Base-by-base conservation (phyloP, 805 yeast genomes). In the Pichia nanzhaoensis region DNA sequence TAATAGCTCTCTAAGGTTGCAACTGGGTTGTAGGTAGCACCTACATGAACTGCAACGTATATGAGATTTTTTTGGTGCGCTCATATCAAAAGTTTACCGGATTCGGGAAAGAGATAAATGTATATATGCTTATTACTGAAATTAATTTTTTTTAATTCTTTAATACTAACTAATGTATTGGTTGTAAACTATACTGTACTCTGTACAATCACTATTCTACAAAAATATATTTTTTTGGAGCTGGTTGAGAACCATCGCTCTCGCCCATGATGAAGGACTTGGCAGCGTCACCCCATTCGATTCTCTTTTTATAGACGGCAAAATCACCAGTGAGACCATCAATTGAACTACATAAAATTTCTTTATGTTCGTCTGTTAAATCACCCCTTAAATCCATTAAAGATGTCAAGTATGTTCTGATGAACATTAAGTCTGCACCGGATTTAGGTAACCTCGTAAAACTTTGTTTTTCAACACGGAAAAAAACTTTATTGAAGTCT, bases 201-300 rank as follows among this genome's bases (percentile, higher is more conserved):
- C 28, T 24, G 10, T 7, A 24, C 28, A 24, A 10, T 24, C 9
- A 24, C n/a, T 30, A 45, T 5, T 14, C 17, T 19, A 40, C 42
- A 37, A 61, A 59, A 13, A 55, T 46, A 34, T 51, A 55, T 10
- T 54, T 48, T 20, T 52, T 55, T 2, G 56, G 35, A 28, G 55
- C 55, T 17, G 54, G 56, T 1, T 63, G 60, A 4, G 48, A 30
- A 6, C 74, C 75, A 39, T 66, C 51, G 5, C 67, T 54, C 38
- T 69, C 67, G 2, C 67, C 66, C 30, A 57, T 60, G 50, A 74
- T 41, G 41, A 61, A 75, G 4, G 63, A 52, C 47, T 67, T 66
- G 0, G 78, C 81, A 0, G 90, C 82, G 1, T 75, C 76, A 0
- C 89, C 87, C 89, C 93, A 84, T 51, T 69, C 79, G 2, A 71